Percentiles rank a stretch among this genome's conserved stretches.
phyloP scores from a whole-genome alignment of 1,139 yeast genomes.

The Blastobotrys serpentis region DNA sequence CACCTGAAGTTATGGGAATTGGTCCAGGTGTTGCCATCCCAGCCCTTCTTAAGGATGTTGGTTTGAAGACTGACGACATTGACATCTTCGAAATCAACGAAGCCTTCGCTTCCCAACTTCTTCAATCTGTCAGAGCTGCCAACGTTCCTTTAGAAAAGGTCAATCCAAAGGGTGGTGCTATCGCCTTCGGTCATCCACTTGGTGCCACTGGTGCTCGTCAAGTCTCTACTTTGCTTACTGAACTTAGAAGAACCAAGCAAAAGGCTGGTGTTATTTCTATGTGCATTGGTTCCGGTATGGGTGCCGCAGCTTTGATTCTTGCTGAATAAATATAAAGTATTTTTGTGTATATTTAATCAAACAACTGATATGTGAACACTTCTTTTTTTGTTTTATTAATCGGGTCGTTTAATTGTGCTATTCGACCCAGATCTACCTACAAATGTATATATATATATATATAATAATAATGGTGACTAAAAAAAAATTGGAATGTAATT shows the following conservation, averaged over 20 bases:
- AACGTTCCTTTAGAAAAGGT: slow-evolving; percentile 71
- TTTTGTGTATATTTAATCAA: slow-evolving; percentile 1
- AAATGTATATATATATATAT: no score
- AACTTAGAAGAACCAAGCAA: slow-evolving; percentile 62
- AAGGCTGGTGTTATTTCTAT: slow-evolving; percentile 88
- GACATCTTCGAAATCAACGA: slow-evolving; percentile 85
- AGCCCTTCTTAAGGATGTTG: slow-evolving; percentile 63
- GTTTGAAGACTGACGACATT: slow-evolving; percentile 63
- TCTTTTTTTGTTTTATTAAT: background rate
- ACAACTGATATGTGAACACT: no score
- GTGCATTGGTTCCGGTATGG: slow-evolving; percentile 99
- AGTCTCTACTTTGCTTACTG: slow-evolving; percentile 80
- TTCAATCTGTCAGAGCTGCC: slow-evolving; percentile 66
- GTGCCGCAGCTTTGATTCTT: slow-evolving; percentile 86
- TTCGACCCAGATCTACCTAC: no score
- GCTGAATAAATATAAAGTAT: slow-evolving; percentile 57
- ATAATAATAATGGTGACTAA: no score
- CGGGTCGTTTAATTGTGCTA: background rate
- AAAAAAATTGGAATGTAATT: background rate
- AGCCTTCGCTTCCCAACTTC: slow-evolving; percentile 93
- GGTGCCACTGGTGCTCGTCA: slow-evolving; percentile 97
- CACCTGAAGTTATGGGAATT: slow-evolving; percentile 96
- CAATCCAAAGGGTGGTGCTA: slow-evolving; percentile 94
- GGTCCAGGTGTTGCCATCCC: slow-evolving; percentile 97
- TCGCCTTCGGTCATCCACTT: slow-evolving; percentile 93